These are phyloP conservation scores for Aspergillus sp. DNA, from an alignment of 2,329 filamentous ascomycete genomes.

Conservation along the genomic window DNA sequence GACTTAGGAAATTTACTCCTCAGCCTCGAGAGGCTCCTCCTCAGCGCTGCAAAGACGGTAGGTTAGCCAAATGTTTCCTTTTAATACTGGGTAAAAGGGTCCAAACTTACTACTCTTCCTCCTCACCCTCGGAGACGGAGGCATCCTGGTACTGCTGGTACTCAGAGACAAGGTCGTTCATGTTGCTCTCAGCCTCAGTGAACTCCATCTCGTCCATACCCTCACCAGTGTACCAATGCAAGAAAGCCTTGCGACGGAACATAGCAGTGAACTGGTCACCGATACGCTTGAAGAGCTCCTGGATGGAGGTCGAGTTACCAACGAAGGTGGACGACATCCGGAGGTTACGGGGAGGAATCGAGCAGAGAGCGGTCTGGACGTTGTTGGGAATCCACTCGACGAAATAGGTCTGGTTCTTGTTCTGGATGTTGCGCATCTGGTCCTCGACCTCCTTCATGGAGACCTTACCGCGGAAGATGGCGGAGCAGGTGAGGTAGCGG, in stretches of 20 bases:
- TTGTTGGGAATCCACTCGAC: slow-evolving; percentile 99
- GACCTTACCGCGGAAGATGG: slow-evolving; percentile 99
- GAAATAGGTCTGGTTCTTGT: slow-evolving; percentile 99
- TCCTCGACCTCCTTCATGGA: slow-evolving; percentile 99
- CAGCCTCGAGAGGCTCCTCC: slow-evolving; percentile 64
- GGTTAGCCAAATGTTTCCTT: slow-evolving; percentile 14
- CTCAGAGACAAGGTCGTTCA: slow-evolving; percentile 99
- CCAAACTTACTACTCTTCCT: slow-evolving; percentile 59
- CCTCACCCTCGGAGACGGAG: slow-evolving; percentile 91
- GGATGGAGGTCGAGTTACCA: slow-evolving; percentile 98
- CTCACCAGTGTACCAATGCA: slow-evolving; percentile 99
- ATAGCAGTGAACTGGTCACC: slow-evolving; percentile 99
- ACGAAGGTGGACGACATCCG: slow-evolving; percentile 99
- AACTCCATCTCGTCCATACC: slow-evolving; percentile 99
- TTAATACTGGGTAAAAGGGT: not conserved
- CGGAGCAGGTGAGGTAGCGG: slow-evolving; percentile 98
- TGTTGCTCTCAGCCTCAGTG: slow-evolving; percentile 99
- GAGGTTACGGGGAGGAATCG: slow-evolving; percentile 91
- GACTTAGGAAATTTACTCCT: slow-evolving; percentile 51
- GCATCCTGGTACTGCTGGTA: slow-evolving; percentile 99
- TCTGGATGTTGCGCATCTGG: slow-evolving; percentile 99
- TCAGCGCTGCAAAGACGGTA: slow-evolving; percentile 48
- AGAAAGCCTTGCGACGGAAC: slow-evolving; percentile 99
- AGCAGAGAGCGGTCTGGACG: slow-evolving; percentile 98
- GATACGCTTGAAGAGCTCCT: slow-evolving; percentile 99